Evolutionary conservation across 805 yeast genomes (phyloP), one percentile per base, ranked within the genome.

Genomic region (Candida pini): DNA sequence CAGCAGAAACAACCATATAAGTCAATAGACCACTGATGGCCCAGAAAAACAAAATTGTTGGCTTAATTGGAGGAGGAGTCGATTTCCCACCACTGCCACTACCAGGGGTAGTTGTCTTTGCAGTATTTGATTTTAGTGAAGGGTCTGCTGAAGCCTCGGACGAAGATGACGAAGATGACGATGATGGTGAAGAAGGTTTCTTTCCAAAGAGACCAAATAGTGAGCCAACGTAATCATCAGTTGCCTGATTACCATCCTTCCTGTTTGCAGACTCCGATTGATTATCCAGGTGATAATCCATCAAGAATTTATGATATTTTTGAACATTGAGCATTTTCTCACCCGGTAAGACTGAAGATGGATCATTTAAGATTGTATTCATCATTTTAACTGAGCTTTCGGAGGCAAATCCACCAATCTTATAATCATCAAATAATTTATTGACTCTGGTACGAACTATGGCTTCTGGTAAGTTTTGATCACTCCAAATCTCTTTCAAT

Each of bases 371-470:
- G 28, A 57, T 53, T 0, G 43, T 32, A 19, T 51, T 47, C 22
- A 55, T 41, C 37, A 58, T 44, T 28, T 49, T 53, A 7, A 54
- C 42, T 10, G 59, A 54, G 14, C 52, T 44, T 4, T 55, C 54
- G 5, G 58, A 50, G 18, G 51, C 49, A 32, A 56, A 29, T 5
- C 59, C 63, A n/a, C 59, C 59, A 35, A 58, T 54, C 34, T 54
- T 41, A 31, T 51, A 54, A 27, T 51, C 45, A 15, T 49, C 48
- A 28, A 56, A 48, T 23, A 58, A 32, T 27, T 35, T 33, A 18
- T 35, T 46, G 16, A 48, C 30, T 30, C 39, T 36, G n/a, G 29
- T 17, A 15, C 33, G 30, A 9, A 32, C 22, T 15, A 45, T 48
- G 5, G 39, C 38, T 21, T 51, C 52, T 18, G 43, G 36, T 16